Evolutionary conservation across 1,139 yeast genomes (phyloP).

Genomic region (Lodderomyces parapsilosis): DNA sequence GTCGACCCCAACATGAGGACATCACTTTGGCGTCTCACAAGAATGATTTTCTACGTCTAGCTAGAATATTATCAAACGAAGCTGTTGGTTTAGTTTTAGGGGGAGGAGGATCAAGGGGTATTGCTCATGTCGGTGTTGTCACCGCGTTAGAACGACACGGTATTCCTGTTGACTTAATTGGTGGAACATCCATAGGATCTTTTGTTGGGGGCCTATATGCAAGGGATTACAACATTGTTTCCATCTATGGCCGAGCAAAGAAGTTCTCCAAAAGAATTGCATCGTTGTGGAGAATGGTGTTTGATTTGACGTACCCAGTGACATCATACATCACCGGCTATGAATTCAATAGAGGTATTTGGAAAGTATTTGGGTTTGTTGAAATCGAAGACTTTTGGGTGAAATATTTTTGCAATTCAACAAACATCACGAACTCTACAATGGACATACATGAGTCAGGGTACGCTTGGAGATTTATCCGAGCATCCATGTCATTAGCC

Average conservation of each 20-base stretch:
- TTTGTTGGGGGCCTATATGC: slow-evolving; percentile 96
- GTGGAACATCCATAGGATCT: slow-evolving; percentile 96
- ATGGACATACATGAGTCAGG: slow-evolving; percentile 95
- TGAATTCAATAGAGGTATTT: slow-evolving; percentile 92
- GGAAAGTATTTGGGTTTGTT: slow-evolving; percentile 91
- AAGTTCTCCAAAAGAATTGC: slow-evolving; percentile 81
- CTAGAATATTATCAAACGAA: slow-evolving; percentile 85
- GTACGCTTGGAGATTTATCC: slow-evolving; percentile 90
- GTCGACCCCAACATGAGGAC: slow-evolving; percentile 17
- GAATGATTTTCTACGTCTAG: slow-evolving; percentile 84
- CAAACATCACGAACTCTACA: slow-evolving; percentile 92
- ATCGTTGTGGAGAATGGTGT: slow-evolving; percentile 78
- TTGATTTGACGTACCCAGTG: slow-evolving; percentile 89
- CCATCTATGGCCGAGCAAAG: slow-evolving; percentile 87
- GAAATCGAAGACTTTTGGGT: slow-evolving; percentile 97
- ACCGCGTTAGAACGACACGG: slow-evolving; percentile 91
- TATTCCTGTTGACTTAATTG: slow-evolving; percentile 88
- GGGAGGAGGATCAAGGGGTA: slow-evolving; percentile 97
- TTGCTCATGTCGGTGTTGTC: slow-evolving; percentile 90
- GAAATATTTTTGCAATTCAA: slow-evolving; percentile 82
- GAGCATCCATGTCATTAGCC: slow-evolving; percentile 97
- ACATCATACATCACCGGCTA: slow-evolving; percentile 96
- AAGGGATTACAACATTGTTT: slow-evolving; percentile 84
- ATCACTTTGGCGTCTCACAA: slow-evolving; percentile 63
- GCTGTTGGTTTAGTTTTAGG: slow-evolving; percentile 94